Evolutionary conservation across 305 asterid genomes (phyloP), one percentile per base, ranked within the genome.

Genomic region (Fraxinus dipetala): DNA sequence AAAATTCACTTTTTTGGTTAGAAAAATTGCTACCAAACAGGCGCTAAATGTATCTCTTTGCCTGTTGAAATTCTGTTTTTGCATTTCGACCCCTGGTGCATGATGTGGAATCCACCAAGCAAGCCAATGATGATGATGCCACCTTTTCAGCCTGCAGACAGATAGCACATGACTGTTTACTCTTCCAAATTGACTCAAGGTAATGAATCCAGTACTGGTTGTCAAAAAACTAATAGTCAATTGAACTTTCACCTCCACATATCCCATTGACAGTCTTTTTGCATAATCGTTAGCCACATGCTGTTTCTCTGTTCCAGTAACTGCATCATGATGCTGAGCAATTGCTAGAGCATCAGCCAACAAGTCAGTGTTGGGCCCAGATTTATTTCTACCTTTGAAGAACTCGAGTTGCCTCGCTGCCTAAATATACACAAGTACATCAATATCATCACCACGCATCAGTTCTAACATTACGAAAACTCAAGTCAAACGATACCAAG

Each of bases 301-400:
- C 78, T 90, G 93, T 72, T 86, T 45, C 76, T 84, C 87, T 3
- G 93, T 90, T 67, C 93, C 93, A 75, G 85, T 86, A 65, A 89
- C 90, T 16, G 92, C 93, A 85, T 90, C 93, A 61, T 90, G 93
- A 86, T 90, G 93, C 72, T 90, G 93, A n/a, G 89, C 93, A 30
- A 83, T 86, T 75, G 85, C 92, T 77, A 90, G 26, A 79, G 91
- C 88, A 82, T 90, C 91, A 34, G 83, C 93, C 65, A 90, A 67
- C 26, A 48, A 40, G 82, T 89, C 90, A 26, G 90, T 83, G 70
- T 80, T 86, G 40, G 86, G 85, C 13, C 87, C 90, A 32, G 86
- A 75, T 80, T 74, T 81, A 54, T 84, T 40, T 82, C 87, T 87
- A 61, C 91, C 91, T 79, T 83, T 87, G 72, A 87, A 85, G 81